These are phyloP conservation scores for Corrigiola litoralis DNA, from an alignment of 179 eudicot genomes.

Conservation along the genomic window DNA sequence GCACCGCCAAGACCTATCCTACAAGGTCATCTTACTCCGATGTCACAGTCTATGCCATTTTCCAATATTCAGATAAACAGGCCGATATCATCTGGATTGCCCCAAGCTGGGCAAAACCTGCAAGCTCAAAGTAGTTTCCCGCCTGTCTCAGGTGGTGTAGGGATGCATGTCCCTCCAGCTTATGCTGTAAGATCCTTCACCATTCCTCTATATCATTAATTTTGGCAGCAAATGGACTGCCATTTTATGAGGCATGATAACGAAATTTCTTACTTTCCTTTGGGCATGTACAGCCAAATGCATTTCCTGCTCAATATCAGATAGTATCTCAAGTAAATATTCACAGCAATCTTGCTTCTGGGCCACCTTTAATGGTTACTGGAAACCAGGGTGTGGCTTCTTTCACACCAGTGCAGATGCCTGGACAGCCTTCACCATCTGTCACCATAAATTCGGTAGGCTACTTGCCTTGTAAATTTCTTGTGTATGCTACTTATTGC, in stretches of 20 bases:
- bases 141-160: constrained; percentile 45
- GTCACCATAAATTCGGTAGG: constrained; percentile 29
- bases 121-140: constrained; percentile 45
- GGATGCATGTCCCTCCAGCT: constrained; percentile 41
- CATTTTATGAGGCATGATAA: constrained; percentile 1
- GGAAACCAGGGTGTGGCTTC: constrained; percentile 40
- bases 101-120: constrained; percentile 48
- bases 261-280: constrained; percentile 30
- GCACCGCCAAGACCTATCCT: constrained; percentile 50
- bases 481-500: neutral
- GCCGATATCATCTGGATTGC: constrained; percentile 41
- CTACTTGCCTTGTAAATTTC: neutral
- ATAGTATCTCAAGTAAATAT: constrained; percentile 36
- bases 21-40: constrained; percentile 39
- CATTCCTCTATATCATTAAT: constrained; percentile 9
- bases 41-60: constrained; percentile 43
- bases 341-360: constrained; percentile 41
- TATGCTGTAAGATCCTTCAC: constrained; percentile 49
- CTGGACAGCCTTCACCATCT: constrained; percentile 35
- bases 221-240: neutral
- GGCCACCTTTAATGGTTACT: constrained; percentile 35
- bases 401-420: constrained; percentile 35
- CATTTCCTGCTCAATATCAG: constrained; percentile 48
- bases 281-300: constrained; percentile 45
- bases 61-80: constrained; percentile 50